phyloP scores from a whole-genome alignment of 192 early-diverging fungal species.

The Globomyces pollinis-pini region DNA sequence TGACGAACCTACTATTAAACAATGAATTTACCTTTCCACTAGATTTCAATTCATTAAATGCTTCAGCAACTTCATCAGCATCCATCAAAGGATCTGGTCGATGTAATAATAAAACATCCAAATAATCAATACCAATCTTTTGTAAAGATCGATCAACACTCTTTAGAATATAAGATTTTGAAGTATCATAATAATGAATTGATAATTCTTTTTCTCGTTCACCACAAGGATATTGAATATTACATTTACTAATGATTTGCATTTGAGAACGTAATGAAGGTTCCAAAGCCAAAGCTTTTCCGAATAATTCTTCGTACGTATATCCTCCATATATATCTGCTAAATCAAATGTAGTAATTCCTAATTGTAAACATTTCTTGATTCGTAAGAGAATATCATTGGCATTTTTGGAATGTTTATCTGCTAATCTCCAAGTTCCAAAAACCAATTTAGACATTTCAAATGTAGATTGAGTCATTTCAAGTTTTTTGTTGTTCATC shows the following conservation, averaged over 20 bases:
- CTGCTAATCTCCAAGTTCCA: constrained; percentile 34
- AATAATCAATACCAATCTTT: neutral
- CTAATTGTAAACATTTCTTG: constrained; percentile 26
- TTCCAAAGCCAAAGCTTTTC: constrained; percentile 20
- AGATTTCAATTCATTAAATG: constrained; percentile 15
- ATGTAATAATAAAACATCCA: constrained; percentile 8
- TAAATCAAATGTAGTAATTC: constrained; percentile 37
- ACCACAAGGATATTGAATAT: constrained; percentile 5
- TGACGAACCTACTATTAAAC: neutral
- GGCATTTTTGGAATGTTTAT: constrained; percentile 16
- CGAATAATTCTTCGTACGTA: constrained; percentile 21
- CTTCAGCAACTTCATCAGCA: constrained; percentile 17
- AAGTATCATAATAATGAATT: constrained; percentile 17
- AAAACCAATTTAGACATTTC: constrained; percentile 27
- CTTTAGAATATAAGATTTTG: neutral
- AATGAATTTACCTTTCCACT: constrained; percentile 17
- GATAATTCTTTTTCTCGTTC: neutral
- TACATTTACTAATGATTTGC: constrained; percentile 22
- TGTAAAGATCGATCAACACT: neutral
- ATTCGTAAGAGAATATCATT: constrained; percentile 30
- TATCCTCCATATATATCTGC: constrained; percentile 29
- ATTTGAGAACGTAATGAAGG: constrained; percentile 13
- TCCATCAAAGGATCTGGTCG: constrained; percentile 14
- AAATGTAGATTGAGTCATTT: no score
- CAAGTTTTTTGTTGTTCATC: no score